Percentiles rank a stretch among this genome's conserved stretches.
Evolutionary conservation across 805 yeast genomes (phyloP).

Genomic region (Yarrowia sp.): DNA sequence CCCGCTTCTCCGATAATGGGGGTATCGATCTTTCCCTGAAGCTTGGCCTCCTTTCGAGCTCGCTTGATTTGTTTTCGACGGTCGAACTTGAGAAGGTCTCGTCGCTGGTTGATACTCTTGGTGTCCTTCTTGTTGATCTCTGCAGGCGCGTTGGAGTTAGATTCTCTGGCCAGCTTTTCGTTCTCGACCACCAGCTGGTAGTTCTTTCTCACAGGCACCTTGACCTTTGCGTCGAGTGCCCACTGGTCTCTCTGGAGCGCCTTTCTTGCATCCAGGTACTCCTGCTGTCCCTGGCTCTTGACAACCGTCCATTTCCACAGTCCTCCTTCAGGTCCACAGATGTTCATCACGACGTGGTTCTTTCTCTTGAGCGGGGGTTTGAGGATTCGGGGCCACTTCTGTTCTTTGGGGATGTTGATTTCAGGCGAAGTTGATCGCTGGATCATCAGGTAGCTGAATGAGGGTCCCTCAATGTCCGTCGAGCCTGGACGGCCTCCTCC

Average conservation of each 20-base stretch:
- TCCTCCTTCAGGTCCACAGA: slow-evolving; percentile 80
- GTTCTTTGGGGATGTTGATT: slow-evolving; percentile 45
- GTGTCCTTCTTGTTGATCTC: background rate
- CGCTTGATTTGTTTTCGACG: slow-evolving; percentile 18
- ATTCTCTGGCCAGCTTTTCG: slow-evolving; percentile 1
- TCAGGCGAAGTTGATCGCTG: slow-evolving; percentile 58
- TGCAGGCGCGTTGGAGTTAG: background rate
- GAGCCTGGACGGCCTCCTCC: slow-evolving; percentile 86
- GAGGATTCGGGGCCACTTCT: slow-evolving; percentile 72
- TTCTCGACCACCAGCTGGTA: slow-evolving; percentile 13
- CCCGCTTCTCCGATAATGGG: background rate
- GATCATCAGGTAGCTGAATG: slow-evolving; percentile 75
- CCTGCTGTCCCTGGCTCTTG: slow-evolving; percentile 72
- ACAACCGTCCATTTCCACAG: slow-evolving; percentile 90
- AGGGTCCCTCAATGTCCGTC: slow-evolving; percentile 71
- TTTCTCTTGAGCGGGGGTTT: slow-evolving; percentile 76
- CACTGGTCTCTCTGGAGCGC: slow-evolving; percentile 85
- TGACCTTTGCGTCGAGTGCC: slow-evolving; percentile 68
- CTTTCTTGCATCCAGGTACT: slow-evolving; percentile 90
- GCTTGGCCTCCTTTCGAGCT: background rate
- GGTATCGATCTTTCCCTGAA: slow-evolving; percentile 3
- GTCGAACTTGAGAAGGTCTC: slow-evolving; percentile 20
- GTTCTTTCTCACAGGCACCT: slow-evolving; percentile 27
- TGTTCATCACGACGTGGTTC: slow-evolving; percentile 79
- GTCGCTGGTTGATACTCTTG: slow-evolving; percentile 22